phyloP scores from a whole-genome alignment of 257 asterid species.

The Verbena officinalis region DNA sequence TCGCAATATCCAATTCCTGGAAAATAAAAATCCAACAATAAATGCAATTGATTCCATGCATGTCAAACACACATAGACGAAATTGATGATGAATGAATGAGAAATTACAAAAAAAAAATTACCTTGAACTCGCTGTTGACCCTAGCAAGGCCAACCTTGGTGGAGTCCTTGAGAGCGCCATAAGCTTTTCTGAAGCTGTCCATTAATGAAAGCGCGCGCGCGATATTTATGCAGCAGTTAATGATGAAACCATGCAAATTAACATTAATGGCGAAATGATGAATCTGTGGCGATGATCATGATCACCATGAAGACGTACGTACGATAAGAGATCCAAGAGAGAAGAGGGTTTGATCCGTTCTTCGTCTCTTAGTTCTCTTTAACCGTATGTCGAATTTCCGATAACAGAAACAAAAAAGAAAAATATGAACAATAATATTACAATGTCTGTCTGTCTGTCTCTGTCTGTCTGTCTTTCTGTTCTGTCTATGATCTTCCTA shows the following conservation, averaged over 20 bases:
- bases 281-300: neutral
- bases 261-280: conserved; percentile 15
- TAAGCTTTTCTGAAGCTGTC: conserved; percentile 94
- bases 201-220: conserved; percentile 38
- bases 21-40: neutral
- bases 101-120: neutral
- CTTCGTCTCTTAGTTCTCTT: conserved; percentile 41
- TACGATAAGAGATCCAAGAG: conserved; percentile 37
- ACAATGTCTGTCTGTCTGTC: neutral
- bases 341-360: conserved; percentile 34
- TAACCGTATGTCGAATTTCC: neutral
- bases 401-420: too few species aligned
- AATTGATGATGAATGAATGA: neutral
- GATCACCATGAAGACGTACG: conserved; percentile 10
- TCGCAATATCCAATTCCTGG: conserved; percentile 89
- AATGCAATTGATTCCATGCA: neutral
- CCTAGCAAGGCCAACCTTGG: conserved; percentile 94
- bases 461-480: conserved; percentile 13
- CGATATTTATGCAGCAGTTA: neutral
- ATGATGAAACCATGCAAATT: conserved; percentile 31
- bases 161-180: conserved; percentile 94
- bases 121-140: conserved; percentile 98
- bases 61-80: neutral
- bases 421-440: neutral
- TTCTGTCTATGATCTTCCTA: conserved; percentile 2